Evolutionary conservation across 2,329 filamentous ascomycete species (phyloP), one percentile per base, ranked within the genome.

Genomic region (Aureobasidium sp.): DNA sequence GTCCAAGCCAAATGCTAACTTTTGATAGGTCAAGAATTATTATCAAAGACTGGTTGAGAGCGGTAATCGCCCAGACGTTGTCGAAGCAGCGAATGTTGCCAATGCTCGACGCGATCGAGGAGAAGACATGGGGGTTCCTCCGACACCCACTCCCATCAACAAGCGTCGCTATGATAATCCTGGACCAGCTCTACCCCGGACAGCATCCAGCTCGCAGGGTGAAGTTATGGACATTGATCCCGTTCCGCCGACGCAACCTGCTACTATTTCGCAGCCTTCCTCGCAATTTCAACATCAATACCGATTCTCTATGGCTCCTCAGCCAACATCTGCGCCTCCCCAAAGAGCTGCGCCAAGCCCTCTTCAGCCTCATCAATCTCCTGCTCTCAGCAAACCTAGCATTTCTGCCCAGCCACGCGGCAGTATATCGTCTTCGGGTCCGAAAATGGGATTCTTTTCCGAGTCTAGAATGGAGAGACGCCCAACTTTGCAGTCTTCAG

Each of bases 121-220:
- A 29, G 73, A 74, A 57, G 69, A 74, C 53, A 59, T 74, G 35
- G 74, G 74, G 8, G 68, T 72, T 47, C 72, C 74, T 29, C 74
- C 74, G 10, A 70, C 70, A n/a, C 73, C 74, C 2, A 74, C 73
- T 25, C 72, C 72, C 11, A 71, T 73, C 45, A 59, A 63, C 38
- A 76, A 75, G 61, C 67, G 73, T 58, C 71, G 73, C 42, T 75
- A 75, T 55, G 74, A 77, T 53, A 65, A 66, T 35, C 68, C 68
- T 49, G 66, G 60, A 14, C 51, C 51, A 4, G 61, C 64, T 51
- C 61, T 66, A 16, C 70, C 69, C 12, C 71, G 74, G 7, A 64
- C 70, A 30, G 64, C 75, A 53, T 51, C 48, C 19, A 73, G 72
- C 27, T 72, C 72, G 10, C 74, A 68, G 37, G 61, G 67, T 5